phyloP scores from a whole-genome alignment of 2,329 filamentous ascomycete genomes.

The Acrocalymma vagum region DNA sequence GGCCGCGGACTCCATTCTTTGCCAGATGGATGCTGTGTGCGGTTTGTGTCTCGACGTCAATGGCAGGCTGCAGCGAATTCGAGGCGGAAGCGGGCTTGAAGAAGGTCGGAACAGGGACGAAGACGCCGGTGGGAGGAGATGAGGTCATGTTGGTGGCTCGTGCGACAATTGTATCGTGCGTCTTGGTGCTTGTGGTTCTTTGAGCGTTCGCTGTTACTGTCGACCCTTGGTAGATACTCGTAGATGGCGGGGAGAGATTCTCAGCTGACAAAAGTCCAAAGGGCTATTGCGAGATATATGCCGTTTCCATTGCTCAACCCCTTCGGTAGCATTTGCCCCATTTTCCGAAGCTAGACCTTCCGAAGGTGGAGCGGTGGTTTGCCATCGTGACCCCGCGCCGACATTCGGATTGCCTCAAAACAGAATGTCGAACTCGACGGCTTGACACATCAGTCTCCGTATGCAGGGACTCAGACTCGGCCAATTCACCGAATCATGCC shows the following conservation, averaged over 20 bases:
- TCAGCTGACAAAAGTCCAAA: too few relatives aligned
- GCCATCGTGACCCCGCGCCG: slow-evolving; percentile 35
- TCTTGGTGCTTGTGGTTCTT: too few relatives aligned
- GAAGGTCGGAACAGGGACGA: slow-evolving; percentile 67
- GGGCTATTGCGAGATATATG: too few relatives aligned
- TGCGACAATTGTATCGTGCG: slow-evolving; percentile 9
- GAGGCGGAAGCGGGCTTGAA: slow-evolving; percentile 62
- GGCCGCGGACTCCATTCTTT: slow-evolving; percentile 65
- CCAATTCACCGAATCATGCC: too few relatives aligned
- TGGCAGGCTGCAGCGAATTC: slow-evolving; percentile 56
- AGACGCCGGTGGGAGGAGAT: slow-evolving; percentile 46
- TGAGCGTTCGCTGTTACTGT: too few relatives aligned
- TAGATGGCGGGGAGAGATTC: too few relatives aligned
- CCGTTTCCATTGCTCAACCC: slow-evolving; percentile 20
- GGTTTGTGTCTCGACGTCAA: slow-evolving; percentile 67
- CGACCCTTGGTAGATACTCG: too few relatives aligned
- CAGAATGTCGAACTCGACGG: too few relatives aligned
- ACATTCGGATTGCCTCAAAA: slow-evolving; percentile 25
- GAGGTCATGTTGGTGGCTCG: slow-evolving; percentile 31
- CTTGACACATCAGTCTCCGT: too few relatives aligned
- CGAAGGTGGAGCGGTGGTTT: slow-evolving; percentile 23
- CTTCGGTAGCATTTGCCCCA: slow-evolving; percentile 36
- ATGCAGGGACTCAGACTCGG: too few relatives aligned
- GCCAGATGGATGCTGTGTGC: slow-evolving; percentile 69
- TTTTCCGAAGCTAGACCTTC: slow-evolving; percentile 33